phyloP scores from a whole-genome alignment of 2,329 filamentous ascomycete genomes.

The Macroventuria anomochaeta region DNA sequence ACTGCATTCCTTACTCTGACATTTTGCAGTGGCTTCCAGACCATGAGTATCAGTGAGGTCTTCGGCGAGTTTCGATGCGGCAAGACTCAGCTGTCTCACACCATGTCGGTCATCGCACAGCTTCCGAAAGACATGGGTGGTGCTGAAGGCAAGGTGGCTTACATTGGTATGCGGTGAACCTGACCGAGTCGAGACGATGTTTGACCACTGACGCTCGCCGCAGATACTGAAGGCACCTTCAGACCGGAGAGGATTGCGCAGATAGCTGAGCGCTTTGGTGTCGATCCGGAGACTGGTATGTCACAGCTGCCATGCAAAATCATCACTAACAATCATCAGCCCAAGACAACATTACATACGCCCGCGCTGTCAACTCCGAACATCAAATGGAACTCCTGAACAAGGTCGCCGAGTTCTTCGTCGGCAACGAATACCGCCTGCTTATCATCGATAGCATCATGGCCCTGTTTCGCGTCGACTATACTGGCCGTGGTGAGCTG shows the following conservation, averaged over 20 bases:
- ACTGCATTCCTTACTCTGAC: conserved; percentile 17
- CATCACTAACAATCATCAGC: conserved; percentile 63
- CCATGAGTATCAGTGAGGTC: conserved; percentile 71
- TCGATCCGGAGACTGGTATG: conserved; percentile 48
- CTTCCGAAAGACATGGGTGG: conserved; percentile 67
- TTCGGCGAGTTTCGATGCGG: conserved; percentile 70
- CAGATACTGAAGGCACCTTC: conserved; percentile 58
- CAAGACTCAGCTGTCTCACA: conserved; percentile 73
- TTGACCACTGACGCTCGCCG: conserved; percentile 43
- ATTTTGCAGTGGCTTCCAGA: conserved; percentile 66
- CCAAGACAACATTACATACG: conserved; percentile 72
- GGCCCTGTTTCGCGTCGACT: conserved; percentile 73
- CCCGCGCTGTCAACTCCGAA: conserved; percentile 70
- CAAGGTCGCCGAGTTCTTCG: conserved; percentile 66
- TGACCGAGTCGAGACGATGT: background rate
- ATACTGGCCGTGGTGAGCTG: conserved; percentile 69
- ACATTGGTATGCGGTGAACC: conserved; percentile 60
- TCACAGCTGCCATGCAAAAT: background rate
- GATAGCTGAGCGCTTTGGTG: conserved; percentile 70
- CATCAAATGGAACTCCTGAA: conserved; percentile 70
- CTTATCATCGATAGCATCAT: conserved; percentile 74
- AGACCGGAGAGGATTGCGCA: conserved; percentile 70
- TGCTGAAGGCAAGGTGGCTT: conserved; percentile 72
- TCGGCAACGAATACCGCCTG: conserved; percentile 68
- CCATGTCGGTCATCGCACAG: conserved; percentile 70